phyloP scores from a whole-genome alignment of 345 rosid genomes.

The Cochlearia excelsa region DNA sequence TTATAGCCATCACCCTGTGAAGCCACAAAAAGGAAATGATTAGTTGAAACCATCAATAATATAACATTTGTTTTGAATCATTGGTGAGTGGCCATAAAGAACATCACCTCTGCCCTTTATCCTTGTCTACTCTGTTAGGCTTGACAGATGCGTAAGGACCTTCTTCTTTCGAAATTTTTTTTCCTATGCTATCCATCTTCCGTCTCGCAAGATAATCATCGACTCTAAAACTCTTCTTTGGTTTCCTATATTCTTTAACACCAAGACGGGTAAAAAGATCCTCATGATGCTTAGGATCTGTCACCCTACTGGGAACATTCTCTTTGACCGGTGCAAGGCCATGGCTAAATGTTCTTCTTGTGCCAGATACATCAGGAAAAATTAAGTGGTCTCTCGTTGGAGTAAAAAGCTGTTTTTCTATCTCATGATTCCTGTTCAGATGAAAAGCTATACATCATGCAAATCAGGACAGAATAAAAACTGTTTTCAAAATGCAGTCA shows the following conservation, averaged over 20 bases:
- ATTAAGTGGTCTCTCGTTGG: constrained; percentile 61
- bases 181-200: constrained; percentile 1
- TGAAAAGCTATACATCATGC: constrained; percentile 19
- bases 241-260: constrained; percentile 3
- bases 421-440: constrained; percentile 56
- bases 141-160: constrained; percentile 5
- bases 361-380: constrained; percentile 45
- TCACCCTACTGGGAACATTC: constrained; percentile 6
- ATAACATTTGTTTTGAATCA: constrained; percentile 2
- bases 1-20: constrained; percentile 25
- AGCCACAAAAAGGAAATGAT: neutral
- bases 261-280: constrained; percentile 2
- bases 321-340: constrained; percentile 18
- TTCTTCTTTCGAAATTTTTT: neutral
- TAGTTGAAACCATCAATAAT: constrained; percentile 19
- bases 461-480: constrained; percentile 8
- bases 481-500: constrained; percentile 5
- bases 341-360: constrained; percentile 29
- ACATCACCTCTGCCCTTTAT: constrained; percentile 17
- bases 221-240: neutral
- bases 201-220: constrained; percentile 13
- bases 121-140: constrained; percentile 6
- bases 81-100: constrained; percentile 14
- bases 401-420: constrained; percentile 38
- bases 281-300: constrained; percentile 4